phyloP scores from a whole-genome alignment of 1,139 yeast genomes.

The Yamadazyma oceani region DNA sequence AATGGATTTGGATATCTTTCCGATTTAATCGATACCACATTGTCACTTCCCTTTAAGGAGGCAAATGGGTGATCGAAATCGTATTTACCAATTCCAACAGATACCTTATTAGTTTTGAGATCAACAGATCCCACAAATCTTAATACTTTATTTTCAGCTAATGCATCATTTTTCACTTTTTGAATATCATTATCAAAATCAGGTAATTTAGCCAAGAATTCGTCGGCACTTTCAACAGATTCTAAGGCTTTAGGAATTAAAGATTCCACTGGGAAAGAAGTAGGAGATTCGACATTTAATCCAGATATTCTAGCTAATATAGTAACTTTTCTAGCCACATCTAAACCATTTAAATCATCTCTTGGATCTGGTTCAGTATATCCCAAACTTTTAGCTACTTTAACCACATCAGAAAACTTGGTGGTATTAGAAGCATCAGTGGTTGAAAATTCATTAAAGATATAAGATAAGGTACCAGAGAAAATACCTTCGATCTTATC shows the following conservation, averaged over 20 bases:
- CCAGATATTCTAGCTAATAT: slow-evolving; percentile 94
- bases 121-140: slow-evolving; percentile 94
- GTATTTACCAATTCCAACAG: slow-evolving; percentile 86
- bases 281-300: slow-evolving; percentile 79
- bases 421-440: slow-evolving; percentile 53
- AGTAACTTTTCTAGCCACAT: slow-evolving; percentile 97
- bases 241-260: slow-evolving; percentile 87
- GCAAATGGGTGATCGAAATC: slow-evolving; percentile 93
- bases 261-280: slow-evolving; percentile 94
- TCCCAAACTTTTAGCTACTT: slow-evolving; percentile 84
- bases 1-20: slow-evolving; percentile 91
- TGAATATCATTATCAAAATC: slow-evolving; percentile 79
- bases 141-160: slow-evolving; percentile 78
- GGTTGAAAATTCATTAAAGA: slow-evolving; percentile 89
- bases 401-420: slow-evolving; percentile 87
- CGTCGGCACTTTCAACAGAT: slow-evolving; percentile 67
- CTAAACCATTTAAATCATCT: slow-evolving; percentile 96
- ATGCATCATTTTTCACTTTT: slow-evolving; percentile 75
- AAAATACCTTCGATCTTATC: slow-evolving; percentile 92
- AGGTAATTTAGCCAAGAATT: slow-evolving; percentile 79
- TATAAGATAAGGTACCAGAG: slow-evolving; percentile 95
- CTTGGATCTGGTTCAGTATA: slow-evolving; percentile 99
- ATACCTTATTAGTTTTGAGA: slow-evolving; percentile 60
- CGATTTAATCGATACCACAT: slow-evolving; percentile 88
- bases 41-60: slow-evolving; percentile 90